These are phyloP conservation scores for Neurospora intermedia DNA, from an alignment of 495 filamentous ascomycete species.

Conservation along the genomic window DNA sequence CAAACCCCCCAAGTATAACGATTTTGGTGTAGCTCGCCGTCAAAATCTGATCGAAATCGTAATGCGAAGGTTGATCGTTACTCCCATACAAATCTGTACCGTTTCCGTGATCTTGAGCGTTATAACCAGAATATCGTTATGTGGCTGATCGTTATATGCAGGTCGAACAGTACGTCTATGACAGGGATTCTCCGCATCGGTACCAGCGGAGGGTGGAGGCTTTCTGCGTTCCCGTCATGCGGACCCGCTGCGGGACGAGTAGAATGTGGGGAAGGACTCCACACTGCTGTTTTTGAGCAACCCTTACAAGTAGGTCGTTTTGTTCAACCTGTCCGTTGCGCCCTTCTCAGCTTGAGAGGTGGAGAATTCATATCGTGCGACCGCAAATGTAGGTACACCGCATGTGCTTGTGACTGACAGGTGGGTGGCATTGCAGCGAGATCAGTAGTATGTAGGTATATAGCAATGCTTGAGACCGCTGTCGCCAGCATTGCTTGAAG, in stretches of 20 bases:
- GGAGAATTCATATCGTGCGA: background rate
- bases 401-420: background rate
- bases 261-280: background rate
- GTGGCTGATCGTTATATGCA: no score
- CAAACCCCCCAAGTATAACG: no score
- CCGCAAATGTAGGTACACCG: background rate
- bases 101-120: no score
- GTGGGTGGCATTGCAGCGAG: background rate
- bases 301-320: background rate
- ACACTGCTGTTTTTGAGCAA: background rate
- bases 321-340: background rate
- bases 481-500: background rate
- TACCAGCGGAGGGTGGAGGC: background rate
- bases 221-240: background rate
- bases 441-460: background rate
- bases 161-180: background rate
- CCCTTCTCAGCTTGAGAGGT: background rate
- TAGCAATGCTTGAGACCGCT: background rate
- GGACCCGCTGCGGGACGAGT: background rate
- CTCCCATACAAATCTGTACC: no score
- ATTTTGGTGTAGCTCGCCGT: no score
- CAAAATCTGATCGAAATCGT: no score
- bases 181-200: background rate
- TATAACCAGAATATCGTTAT: no score
- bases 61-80: no score